Base-by-base conservation (phyloP, 2,329 filamentous ascomycete genomes). In the Monilinia laxa region DNA sequence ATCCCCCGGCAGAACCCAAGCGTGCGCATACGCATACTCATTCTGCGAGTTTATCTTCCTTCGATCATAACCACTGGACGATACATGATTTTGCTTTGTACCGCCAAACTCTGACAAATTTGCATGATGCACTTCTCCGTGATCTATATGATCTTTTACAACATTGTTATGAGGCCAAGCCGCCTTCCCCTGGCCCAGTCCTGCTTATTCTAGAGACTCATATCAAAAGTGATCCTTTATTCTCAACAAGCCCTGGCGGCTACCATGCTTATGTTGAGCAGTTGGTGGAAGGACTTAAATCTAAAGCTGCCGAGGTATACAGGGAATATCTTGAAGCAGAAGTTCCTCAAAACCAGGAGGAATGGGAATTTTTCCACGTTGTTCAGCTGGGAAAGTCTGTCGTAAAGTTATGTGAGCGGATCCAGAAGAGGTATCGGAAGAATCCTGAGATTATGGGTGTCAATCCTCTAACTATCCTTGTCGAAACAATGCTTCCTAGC, bases 301-400 rank as follows among this genome's bases (percentile, higher is more conserved):
- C 89, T 69, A 90, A 90, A 74, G 93, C 94, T 10, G 85, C 85
- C 23, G 86, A 89, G n/a, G 88, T 90, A 6, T 98, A 99, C 76
- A 86, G 90, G 65, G 86, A 85, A 38, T 88, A 93, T 70, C 85
- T 98, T 59, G 86, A 93, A 67, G 87, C 89, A 69, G 86, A 93
- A 74, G 88, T 99, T 1, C 93, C 93, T 1, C 85, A 90, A 45
- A 86, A 89, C 65, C 89, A 92, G 72, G 87, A 93, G 70, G 85
- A 91, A 60, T 97, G 95, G 93, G 87, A 97, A 72, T 94, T 96
- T 76, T 90, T 86, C 70, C 92, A 98, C 77, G 90, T 98, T 66
- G 92, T 97, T 68, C 87, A 93, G 75, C 85, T 99, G 31, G 93
- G 93, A 20, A 92, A 95, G 76, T 87, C 88, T 0, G 92, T 98